These are phyloP conservation scores for Madurella fahalii DNA, from an alignment of 2,329 filamentous ascomycete genomes.

Conservation along the genomic window DNA sequence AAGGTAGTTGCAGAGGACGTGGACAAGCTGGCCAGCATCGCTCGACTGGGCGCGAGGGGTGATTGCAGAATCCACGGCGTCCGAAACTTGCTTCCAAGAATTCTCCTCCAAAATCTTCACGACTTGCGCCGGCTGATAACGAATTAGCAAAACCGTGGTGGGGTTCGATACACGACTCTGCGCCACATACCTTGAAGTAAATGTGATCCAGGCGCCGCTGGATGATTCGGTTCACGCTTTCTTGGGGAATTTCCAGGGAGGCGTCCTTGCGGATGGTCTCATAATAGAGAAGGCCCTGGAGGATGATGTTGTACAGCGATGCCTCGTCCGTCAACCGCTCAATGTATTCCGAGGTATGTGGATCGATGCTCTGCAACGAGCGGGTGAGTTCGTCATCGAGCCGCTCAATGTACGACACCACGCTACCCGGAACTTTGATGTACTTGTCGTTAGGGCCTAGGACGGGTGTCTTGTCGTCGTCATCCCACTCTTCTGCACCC, in stretches of 20 bases:
- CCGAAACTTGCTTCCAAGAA: slow-evolving; percentile 78
- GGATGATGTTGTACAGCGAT: slow-evolving; percentile 84
- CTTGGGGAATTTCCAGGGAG: slow-evolving; percentile 71
- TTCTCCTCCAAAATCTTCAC: slow-evolving; percentile 92
- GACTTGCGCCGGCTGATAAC: slow-evolving; percentile 71
- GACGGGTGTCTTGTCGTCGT: slow-evolving; percentile 87
- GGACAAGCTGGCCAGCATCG: slow-evolving; percentile 73
- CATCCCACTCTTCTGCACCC: slow-evolving; percentile 95
- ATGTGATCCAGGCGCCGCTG: slow-evolving; percentile 95
- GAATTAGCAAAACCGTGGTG: slow-evolving; percentile 19
- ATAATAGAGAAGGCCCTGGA: slow-evolving; percentile 83
- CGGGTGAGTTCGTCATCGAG: slow-evolving; percentile 95
- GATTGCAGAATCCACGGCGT: slow-evolving; percentile 68
- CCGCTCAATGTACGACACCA: slow-evolving; percentile 91
- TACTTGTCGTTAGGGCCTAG: slow-evolving; percentile 70
- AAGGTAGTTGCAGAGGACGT: slow-evolving; percentile 88
- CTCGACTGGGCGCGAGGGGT: slow-evolving; percentile 66
- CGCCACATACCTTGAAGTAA: slow-evolving; percentile 79
- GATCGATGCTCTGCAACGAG: slow-evolving; percentile 96
- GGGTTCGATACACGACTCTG: background rate
- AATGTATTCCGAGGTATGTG: slow-evolving; percentile 97
- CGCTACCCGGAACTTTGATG: slow-evolving; percentile 87
- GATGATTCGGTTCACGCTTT: slow-evolving; percentile 85
- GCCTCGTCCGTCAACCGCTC: slow-evolving; percentile 90
- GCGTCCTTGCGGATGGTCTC: slow-evolving; percentile 71